Conservation (phyloP, 306 rosid species). For the Prunus fruticosa region DNA sequence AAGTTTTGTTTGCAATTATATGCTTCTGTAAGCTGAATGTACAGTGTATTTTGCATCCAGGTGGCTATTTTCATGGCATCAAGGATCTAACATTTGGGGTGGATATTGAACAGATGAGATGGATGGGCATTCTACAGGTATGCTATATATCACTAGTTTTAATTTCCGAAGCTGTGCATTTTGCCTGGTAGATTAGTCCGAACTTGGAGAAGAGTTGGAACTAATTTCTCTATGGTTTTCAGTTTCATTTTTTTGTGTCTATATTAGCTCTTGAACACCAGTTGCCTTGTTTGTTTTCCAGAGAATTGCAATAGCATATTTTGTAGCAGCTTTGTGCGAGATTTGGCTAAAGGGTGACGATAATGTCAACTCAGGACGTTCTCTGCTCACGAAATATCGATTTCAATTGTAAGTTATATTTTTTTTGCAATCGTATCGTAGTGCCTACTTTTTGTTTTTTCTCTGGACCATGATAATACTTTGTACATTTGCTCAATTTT, state of each 20-base stretch:
- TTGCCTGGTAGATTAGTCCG: background rate
- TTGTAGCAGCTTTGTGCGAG: conserved; percentile 77
- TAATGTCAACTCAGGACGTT: conserved; percentile 51
- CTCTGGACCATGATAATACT: background rate
- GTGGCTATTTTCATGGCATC: conserved; percentile 84
- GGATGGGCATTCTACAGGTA: conserved; percentile 93
- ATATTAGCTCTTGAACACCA: background rate
- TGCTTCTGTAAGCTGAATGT: background rate
- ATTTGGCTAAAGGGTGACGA: conserved; percentile 79
- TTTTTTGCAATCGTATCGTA: no score
- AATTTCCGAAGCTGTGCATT: background rate
- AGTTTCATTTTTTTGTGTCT: background rate
- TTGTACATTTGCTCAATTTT: background rate
- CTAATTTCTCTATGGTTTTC: background rate
- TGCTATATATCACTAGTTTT: background rate
- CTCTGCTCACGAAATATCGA: conserved; percentile 64
- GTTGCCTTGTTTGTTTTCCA: conserved; percentile 21
- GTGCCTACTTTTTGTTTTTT: background rate
- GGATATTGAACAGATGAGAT: conserved; percentile 67
- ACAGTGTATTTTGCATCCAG: conserved; percentile 29
- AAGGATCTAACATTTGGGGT: conserved; percentile 83
- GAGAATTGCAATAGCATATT: conserved; percentile 89
- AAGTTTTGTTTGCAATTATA: background rate
- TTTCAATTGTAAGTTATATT: conserved; percentile 67
- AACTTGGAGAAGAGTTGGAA: background rate